Base-by-base conservation (phyloP, 305 asterid genomes). In the Rubia peregrina region DNA sequence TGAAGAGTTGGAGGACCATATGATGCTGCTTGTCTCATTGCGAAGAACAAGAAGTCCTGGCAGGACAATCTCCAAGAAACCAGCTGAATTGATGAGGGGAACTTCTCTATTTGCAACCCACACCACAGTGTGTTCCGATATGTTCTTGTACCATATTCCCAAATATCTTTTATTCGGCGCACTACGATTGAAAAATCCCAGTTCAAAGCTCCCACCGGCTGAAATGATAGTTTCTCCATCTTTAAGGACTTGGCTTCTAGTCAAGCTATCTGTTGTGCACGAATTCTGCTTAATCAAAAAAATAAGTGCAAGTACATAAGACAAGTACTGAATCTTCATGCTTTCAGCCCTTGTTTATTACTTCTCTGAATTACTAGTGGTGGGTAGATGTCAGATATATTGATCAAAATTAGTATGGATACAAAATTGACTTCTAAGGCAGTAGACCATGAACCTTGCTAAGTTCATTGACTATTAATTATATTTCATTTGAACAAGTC, bases 51-150 rank as follows among this genome's bases (percentile, higher is more conserved):
- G 60, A 36, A 19, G 1, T 19, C 79, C 82, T 16, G 76, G 74
- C 11, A 53, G 65, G 51, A 67, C 55, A 5, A 78, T 73, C 59
- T 66, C 65, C 65, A 78, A 12, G 8, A 49, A 48, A 5, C 73
- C 78, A 12, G 81, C 51, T 4, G 40, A 40, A 46, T 21, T 62
- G 0, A 5, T 9, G 30, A 71, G 33, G 7, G 82, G 79, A 53
- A 43, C 41, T 17, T 67, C 74, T 62, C 79, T 75, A 3, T 78
- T 78, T 24, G 82, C 82, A 71, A 78, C 77, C 82, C 82, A 78
- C 1, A 75, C 82, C 61, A 78, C 70, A 0, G 79, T 75, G 0
- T 14, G 60, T 2, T 13, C 6, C 9, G 74, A 41, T 19, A 78
- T 78, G 13, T 67, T 62, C 69, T 59, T 67, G 62, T 75, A 78